phyloP scores from a whole-genome alignment of 1,139 yeast genomes.

The Blastobotrys petasosporus region DNA sequence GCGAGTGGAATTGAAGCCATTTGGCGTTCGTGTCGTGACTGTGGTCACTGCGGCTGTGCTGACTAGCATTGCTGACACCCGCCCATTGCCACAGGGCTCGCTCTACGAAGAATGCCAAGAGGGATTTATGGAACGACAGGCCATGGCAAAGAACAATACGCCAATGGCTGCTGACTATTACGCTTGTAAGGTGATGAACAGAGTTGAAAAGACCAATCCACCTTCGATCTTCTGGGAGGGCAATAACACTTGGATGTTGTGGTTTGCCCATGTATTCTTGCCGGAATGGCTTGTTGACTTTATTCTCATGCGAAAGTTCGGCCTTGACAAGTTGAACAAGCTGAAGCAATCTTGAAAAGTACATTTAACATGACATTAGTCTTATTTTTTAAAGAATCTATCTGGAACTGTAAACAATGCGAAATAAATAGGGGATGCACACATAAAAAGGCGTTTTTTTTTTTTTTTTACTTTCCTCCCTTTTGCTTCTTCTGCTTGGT shows the following conservation, averaged over 20 bases:
- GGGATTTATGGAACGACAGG: constrained; percentile 49
- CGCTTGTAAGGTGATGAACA: constrained; percentile 50
- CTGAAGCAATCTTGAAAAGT: background rate
- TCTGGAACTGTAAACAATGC: background rate
- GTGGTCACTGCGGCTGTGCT: constrained; percentile 64
- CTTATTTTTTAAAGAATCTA: background rate
- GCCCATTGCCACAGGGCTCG: constrained; percentile 53
- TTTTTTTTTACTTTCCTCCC: constrained; percentile 2
- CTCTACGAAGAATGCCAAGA: constrained; percentile 43
- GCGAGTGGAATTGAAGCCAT: constrained; percentile 64
- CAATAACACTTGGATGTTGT: constrained; percentile 40
- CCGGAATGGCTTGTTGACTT: constrained; percentile 50
- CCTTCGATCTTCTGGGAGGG: constrained; percentile 54
- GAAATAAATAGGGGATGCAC: background rate
- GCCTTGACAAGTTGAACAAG: constrained; percentile 27
- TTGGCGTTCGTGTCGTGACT: constrained; percentile 66
- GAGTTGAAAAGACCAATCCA: constrained; percentile 41
- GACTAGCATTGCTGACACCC: constrained; percentile 54
- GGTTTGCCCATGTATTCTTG: constrained; percentile 33
- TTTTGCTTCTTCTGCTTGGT: constrained; percentile 78
- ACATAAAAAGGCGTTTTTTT: too few relatives aligned
- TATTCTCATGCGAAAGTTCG: constrained; percentile 44
- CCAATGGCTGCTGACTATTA: constrained; percentile 57
- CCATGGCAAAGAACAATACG: constrained; percentile 53
- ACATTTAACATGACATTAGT: background rate